phyloP scores from a whole-genome alignment of 1,284 basidiomycete genomes.

The Ustanciosporium gigantosporum region DNA sequence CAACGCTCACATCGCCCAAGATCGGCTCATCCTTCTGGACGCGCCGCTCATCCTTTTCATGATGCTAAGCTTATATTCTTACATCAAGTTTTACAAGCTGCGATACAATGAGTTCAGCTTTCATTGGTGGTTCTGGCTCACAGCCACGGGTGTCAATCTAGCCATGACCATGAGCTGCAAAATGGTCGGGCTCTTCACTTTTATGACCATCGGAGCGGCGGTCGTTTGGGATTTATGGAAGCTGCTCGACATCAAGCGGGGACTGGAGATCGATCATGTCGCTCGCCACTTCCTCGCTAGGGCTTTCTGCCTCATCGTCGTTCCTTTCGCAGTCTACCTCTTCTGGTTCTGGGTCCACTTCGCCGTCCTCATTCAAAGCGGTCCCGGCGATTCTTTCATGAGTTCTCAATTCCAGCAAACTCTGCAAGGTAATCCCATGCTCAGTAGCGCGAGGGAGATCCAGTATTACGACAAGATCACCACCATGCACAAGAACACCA shows the following conservation, averaged over 20 bases:
- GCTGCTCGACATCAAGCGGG: slow-evolving; percentile 82
- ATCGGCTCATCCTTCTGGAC: slow-evolving; percentile 92
- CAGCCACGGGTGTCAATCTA: slow-evolving; percentile 87
- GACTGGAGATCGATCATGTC: slow-evolving; percentile 74
- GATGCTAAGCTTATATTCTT: slow-evolving; percentile 88
- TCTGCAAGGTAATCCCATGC: slow-evolving; percentile 84
- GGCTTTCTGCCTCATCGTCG: slow-evolving; percentile 79
- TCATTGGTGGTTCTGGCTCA: slow-evolving; percentile 90
- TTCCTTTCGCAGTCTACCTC: slow-evolving; percentile 88
- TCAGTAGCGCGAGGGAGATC: slow-evolving; percentile 87
- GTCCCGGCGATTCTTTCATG: slow-evolving; percentile 95
- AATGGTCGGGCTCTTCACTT: slow-evolving; percentile 94
- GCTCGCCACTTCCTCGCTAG: slow-evolving; percentile 86
- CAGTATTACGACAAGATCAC: slow-evolving; percentile 88
- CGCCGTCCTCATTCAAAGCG: slow-evolving; percentile 82
- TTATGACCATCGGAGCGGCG: slow-evolving; percentile 83
- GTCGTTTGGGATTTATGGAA: slow-evolving; percentile 94
- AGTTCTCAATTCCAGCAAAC: slow-evolving; percentile 97
- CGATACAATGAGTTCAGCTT: slow-evolving; percentile 69
- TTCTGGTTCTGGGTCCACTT: slow-evolving; percentile 98
- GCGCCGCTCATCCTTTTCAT: slow-evolving; percentile 95
- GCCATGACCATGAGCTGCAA: slow-evolving; percentile 96
- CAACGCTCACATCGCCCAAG: slow-evolving; percentile 93
- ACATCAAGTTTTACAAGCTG: slow-evolving; percentile 91
- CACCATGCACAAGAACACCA: slow-evolving; percentile 87